Conservation (phyloP, 331 rosid species). For the Cydonia oblonga region DNA sequence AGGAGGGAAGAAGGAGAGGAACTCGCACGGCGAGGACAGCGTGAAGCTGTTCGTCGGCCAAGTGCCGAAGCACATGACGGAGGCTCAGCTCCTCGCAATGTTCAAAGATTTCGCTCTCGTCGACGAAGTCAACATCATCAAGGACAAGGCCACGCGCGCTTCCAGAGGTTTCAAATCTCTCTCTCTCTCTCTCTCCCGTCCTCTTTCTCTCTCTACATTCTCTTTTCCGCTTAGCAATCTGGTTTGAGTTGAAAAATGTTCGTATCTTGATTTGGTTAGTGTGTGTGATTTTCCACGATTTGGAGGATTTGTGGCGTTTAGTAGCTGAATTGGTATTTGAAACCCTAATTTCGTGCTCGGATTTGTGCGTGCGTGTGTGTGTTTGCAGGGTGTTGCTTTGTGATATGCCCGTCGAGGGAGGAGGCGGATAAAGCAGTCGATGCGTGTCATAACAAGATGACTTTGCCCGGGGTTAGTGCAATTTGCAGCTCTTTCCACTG, state of each 20-base stretch:
- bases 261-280: not conserved
- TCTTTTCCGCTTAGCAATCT: not conserved
- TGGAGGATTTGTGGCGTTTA: conserved; percentile 1
- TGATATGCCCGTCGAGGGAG: conserved; percentile 82
- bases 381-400: conserved; percentile 76
- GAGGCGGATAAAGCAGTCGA: conserved; percentile 97
- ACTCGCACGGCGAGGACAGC: conserved; percentile 60
- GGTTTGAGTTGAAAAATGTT: not conserved
- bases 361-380: not conserved
- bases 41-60: conserved; percentile 98
- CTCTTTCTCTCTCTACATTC: not conserved
- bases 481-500: not conserved
- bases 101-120: conserved; percentile 80
- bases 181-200: not conserved
- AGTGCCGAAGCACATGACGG: conserved; percentile 95
- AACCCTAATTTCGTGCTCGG: conserved; percentile 34
- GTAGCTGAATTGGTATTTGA: not conserved
- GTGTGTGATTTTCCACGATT: conserved; percentile 17
- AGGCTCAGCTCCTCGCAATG: conserved; percentile 75
- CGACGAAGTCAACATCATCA: conserved; percentile 97
- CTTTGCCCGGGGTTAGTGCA: conserved; percentile 80
- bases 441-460: conserved; percentile 91
- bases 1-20: conserved; percentile 57
- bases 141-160: conserved; percentile 81
- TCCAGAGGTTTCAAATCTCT: conserved; percentile 54